Conservation (phyloP, 169 alveolate species). For the Plasmodium gaboni region DNA sequence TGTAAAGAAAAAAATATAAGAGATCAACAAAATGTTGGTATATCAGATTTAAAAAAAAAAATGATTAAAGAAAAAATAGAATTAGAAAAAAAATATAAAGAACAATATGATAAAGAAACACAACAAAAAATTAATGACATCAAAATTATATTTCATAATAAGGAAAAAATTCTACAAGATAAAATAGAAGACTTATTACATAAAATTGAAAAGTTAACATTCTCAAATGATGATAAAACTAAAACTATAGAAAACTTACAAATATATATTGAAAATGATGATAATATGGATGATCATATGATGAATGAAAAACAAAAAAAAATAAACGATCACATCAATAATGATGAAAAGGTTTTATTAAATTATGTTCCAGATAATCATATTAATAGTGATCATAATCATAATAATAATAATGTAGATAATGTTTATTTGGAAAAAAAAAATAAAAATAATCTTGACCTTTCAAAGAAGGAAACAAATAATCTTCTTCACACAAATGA, state of each 20-base stretch:
- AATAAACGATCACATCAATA: background rate
- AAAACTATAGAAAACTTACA: slow-evolving; percentile 2
- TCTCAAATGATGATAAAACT: slow-evolving; percentile 47
- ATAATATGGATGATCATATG: background rate
- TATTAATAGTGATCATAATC: too few relatives aligned
- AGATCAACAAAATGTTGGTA: slow-evolving; percentile 18
- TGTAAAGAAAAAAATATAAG: slow-evolving; percentile 45
- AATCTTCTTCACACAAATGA: background rate
- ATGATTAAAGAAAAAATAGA: slow-evolving; percentile 44
- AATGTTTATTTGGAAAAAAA: background rate
- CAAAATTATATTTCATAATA: slow-evolving; percentile 22
- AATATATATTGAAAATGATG: background rate
- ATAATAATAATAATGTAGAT: background rate
- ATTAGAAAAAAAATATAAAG: slow-evolving; percentile 41
- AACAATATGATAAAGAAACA: slow-evolving; percentile 33
- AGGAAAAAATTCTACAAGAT: slow-evolving; percentile 42
- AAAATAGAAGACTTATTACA: slow-evolving; percentile 24
- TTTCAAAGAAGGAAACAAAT: background rate
- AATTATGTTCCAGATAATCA: too few relatives aligned
- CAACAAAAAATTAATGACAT: slow-evolving; percentile 42
- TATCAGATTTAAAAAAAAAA: slow-evolving; percentile 34
- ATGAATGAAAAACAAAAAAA: background rate
- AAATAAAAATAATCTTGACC: background rate
- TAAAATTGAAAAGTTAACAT: slow-evolving; percentile 34
- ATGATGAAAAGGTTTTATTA: background rate